Base-by-base conservation (phyloP, 2,329 filamentous ascomycete genomes). In the Camillea tinctor region DNA sequence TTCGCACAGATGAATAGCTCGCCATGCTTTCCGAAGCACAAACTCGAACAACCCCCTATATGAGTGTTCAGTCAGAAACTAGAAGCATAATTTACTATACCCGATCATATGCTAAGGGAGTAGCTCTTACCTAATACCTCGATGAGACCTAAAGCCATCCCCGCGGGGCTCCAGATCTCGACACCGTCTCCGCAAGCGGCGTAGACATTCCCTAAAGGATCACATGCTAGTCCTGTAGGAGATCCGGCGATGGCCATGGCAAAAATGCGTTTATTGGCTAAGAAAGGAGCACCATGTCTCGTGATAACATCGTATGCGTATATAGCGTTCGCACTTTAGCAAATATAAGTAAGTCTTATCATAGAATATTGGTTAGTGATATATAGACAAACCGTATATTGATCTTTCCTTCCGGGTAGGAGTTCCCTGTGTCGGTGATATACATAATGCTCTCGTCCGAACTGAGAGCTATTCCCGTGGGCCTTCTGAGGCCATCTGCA, bases 201-300 rank as follows among this genome's bases (percentile, higher is more conserved):
- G 63, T 80, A 83, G 1, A 84, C 75, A 60, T 81, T 80, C 1
- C 79, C 80, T 4, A 66, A 56, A 1, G 58, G 50, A 61, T 81
- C 79, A 56, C 77, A 80, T 48, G 72, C 70, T 50, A 82, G 74
- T 24, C 72, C 75, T 60, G 66, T 74, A 0, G 84, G 81, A 5
- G 79, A 74, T 0, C 81, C 81, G 0, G 71, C 71, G 36, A 77
- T 74, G 0, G 79, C 77, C 61, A 79, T 81, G 1, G 83, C 79
- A 64, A 87, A 86, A 0, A 84, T 68, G 22, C 81, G 79, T 53
- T 77, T 77, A 66, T 84, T 84, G 1, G 68, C 65, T 11, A 85
- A 71, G 55, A 80, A 81, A 0, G 75, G 75, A 2, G 76, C 71
- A 1, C 68, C 74, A 11, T 69, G 66, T 8, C 73, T 72, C 1